phyloP scores from a whole-genome alignment of 176 grass and related monocot species.

The Metroxylon sagu region DNA sequence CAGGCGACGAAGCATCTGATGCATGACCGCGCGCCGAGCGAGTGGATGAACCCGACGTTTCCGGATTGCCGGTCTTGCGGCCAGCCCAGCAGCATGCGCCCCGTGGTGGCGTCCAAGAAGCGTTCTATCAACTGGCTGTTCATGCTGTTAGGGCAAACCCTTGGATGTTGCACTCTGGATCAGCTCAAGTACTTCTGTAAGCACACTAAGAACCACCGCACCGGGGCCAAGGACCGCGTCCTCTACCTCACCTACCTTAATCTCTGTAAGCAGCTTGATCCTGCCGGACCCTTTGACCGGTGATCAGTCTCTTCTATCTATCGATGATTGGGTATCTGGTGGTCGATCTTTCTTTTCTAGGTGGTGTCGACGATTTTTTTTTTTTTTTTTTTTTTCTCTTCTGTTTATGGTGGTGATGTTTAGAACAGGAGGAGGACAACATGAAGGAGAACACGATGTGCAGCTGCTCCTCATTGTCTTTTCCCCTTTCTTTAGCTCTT shows the following conservation, averaged over 20 bases:
- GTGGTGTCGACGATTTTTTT: too few relatives aligned
- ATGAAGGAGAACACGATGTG: too few relatives aligned
- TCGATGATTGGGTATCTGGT: too few relatives aligned
- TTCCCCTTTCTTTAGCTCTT: too few relatives aligned
- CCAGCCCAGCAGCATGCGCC: conserved; percentile 12
- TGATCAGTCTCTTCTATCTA: not conserved
- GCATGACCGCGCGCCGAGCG: conserved; percentile 35
- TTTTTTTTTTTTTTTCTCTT: too few relatives aligned
- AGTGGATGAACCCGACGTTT: conserved; percentile 25
- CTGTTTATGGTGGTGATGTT: too few relatives aligned
- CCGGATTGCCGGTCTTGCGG: conserved; percentile 34
- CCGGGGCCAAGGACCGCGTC: conserved; percentile 62
- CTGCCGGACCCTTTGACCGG: conserved; percentile 11
- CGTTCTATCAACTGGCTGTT: conserved; percentile 64
- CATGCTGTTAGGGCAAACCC: conserved; percentile 52
- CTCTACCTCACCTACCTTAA: conserved; percentile 42
- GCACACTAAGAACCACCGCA: conserved; percentile 40
- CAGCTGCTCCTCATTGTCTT: too few relatives aligned
- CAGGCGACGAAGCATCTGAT: conserved; percentile 25
- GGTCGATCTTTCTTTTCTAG: too few relatives aligned
- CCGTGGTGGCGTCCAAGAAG: conserved; percentile 42
- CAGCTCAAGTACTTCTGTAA: conserved; percentile 78
- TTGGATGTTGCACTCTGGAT: conserved; percentile 55
- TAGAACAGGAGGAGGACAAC: too few relatives aligned
- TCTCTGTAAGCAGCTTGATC: conserved; percentile 49